Percentiles rank a stretch among this genome's conserved stretches.
Evolutionary conservation across 208 protist genomes (phyloP).

Genomic region (Strigomonas culicis): DNA sequence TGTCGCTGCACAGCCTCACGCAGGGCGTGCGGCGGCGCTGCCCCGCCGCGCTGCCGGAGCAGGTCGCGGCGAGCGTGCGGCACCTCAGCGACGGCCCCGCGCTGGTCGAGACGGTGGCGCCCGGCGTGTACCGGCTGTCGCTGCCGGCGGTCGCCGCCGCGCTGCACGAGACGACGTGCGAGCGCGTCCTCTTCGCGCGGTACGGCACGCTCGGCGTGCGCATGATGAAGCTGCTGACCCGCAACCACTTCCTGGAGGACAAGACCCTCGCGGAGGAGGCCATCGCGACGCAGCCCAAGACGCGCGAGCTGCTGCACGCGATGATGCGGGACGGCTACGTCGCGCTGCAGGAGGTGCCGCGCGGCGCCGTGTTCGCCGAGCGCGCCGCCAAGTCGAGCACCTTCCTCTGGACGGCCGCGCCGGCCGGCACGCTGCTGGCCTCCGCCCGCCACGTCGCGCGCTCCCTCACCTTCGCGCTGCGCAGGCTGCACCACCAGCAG

Average conservation of each 20-base stretch:
- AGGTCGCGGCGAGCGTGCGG: not conserved
- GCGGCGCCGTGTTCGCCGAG: conserved; percentile 37
- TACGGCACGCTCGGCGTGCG: conserved; percentile 80
- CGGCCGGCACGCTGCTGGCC: conserved; percentile 34
- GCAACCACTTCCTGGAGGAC: conserved; percentile 76
- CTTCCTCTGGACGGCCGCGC: conserved; percentile 59
- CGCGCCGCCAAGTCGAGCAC: conserved; percentile 47
- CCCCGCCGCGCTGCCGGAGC: not conserved
- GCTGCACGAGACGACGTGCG: conserved; percentile 46
- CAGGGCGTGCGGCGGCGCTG: not conserved
- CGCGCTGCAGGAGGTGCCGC: conserved; percentile 64
- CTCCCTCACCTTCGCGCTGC: conserved; percentile 33
- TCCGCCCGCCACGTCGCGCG: conserved; percentile 45
- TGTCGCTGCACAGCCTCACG: not conserved
- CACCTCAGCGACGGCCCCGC: not conserved
- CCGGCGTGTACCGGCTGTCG: not conserved
- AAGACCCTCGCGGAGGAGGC: conserved; percentile 72
- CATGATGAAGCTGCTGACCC: conserved; percentile 68
- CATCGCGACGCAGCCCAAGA: conserved; percentile 54
- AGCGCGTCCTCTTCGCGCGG: conserved; percentile 67
- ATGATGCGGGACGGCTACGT: conserved; percentile 78
- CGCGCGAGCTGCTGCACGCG: conserved; percentile 65
- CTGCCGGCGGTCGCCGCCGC: conserved; percentile 5
- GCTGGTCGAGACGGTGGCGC: not conserved
- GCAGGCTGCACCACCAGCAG: conserved; percentile 19